Percentiles rank a stretch among this genome's conserved stretches.
These are phyloP conservation scores for Claviceps purpurea DNA, from an alignment of 2,329 filamentous ascomycete species.

Conservation along the genomic window DNA sequence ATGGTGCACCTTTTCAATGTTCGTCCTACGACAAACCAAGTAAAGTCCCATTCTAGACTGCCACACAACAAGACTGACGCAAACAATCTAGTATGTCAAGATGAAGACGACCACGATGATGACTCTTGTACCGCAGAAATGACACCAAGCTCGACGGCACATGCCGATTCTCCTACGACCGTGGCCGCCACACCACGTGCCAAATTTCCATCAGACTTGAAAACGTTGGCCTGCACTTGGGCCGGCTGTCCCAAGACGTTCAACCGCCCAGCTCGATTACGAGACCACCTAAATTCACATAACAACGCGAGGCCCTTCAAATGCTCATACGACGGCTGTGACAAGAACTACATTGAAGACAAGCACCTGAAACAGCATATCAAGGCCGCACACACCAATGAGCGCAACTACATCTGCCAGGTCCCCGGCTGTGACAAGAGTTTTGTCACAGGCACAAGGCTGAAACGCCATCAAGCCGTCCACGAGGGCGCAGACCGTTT, in stretches of 20 bases:
- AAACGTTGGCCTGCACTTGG: constrained; percentile 64
- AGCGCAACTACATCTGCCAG: constrained; percentile 59
- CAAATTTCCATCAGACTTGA: constrained; percentile 56
- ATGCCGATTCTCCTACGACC: constrained; percentile 19
- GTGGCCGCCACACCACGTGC: constrained; percentile 28
- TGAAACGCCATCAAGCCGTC: constrained; percentile 64
- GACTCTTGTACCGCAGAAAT: constrained; percentile 19
- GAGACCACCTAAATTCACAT: constrained; percentile 72
- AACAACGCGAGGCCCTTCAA: constrained; percentile 70
- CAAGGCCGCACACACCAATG: constrained; percentile 63
- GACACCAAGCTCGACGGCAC: constrained; percentile 20
- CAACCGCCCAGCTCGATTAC: constrained; percentile 70
- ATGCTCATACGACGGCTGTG: constrained; percentile 57
- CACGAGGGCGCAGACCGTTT: constrained; percentile 64
- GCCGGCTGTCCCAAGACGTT: constrained; percentile 69
- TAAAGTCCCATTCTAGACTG: background rate
- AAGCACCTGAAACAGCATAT: constrained; percentile 80
- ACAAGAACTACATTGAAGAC: constrained; percentile 73
- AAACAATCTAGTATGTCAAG: background rate
- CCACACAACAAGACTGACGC: background rate
- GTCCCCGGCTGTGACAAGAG: constrained; percentile 62
- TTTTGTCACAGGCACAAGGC: constrained; percentile 67
- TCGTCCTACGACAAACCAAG: background rate
- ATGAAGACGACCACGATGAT: constrained; percentile 15
- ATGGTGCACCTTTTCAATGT: constrained; percentile 13